A percentile compares a stretch with the other conserved stretches of the same genome.
Evolutionary conservation across 768 basidiomycete species (phyloP).

Genomic region (Pholiota microspora): DNA sequence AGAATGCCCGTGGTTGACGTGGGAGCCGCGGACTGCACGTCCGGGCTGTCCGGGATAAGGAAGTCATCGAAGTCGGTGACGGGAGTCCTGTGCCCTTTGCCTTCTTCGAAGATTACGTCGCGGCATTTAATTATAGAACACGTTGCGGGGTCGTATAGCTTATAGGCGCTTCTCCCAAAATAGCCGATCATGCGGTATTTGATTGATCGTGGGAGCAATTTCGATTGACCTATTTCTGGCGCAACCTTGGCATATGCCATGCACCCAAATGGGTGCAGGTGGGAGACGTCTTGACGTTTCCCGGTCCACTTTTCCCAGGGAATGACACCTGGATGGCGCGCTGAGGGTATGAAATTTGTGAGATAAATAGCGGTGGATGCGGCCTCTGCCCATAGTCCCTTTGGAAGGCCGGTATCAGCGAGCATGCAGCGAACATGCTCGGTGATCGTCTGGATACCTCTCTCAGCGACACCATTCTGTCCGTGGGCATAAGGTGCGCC

Average conservation of each 20-base stretch:
- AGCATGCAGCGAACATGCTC: conserved; percentile 23
- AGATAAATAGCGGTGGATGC: conserved; percentile 6
- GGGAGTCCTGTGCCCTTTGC: neutral
- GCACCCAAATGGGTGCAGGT: conserved; percentile 25
- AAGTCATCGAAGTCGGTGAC: neutral
- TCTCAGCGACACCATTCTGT: conserved; percentile 30
- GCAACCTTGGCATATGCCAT: too few species aligned
- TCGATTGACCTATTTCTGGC: too few species aligned
- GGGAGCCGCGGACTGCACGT: neutral
- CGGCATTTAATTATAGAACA: neutral
- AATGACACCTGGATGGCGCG: too few species aligned
- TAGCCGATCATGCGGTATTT: neutral
- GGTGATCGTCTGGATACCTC: conserved; percentile 23
- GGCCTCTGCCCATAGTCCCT: conserved; percentile 16
- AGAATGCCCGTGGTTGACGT: neutral
- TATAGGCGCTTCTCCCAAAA: neutral
- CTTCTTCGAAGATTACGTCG: neutral
- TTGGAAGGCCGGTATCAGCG: conserved; percentile 18
- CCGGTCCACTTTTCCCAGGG: conserved; percentile 17
- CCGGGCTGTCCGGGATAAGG: neutral
- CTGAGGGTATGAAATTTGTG: conserved; percentile 8
- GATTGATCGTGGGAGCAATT: neutral
- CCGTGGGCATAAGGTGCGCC: conserved; percentile 26
- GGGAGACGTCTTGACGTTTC: conserved; percentile 22
- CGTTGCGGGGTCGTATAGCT: neutral